Evolutionary conservation across 305 asterid species (phyloP), one percentile per base, ranked within the genome.

Genomic region (Fraxinus angustifolia): DNA sequence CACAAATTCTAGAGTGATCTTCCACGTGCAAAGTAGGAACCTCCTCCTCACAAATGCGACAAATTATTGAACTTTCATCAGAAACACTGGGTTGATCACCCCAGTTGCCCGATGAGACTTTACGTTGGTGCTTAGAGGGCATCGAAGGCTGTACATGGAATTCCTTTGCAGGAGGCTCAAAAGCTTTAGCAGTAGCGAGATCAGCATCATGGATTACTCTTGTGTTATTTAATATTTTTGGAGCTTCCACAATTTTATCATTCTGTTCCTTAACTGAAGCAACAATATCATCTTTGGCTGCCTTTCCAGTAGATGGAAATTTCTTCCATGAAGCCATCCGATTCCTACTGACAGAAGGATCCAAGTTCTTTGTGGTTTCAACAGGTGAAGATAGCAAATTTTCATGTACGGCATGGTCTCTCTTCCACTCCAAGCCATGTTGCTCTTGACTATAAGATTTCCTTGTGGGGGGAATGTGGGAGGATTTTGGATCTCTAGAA

Each of bases 11-110:
- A 50, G 99, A 96, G 89, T 96, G 99, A 80, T 94, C 98, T 89
- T 94, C 99, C 82, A 96, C 98, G 53, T 92, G 97, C 90, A 89
- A 91, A 82, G 99, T 96, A 67, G 97, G 97, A 86, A 96, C 96
- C 89, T 93, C 98, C 83, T 96, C 99, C 89, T 96, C 99, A 87
- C 99, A 96, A 81, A 96, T 96, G 80, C 99, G 98, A 82, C 99
- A 96, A 80, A 96, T 96, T 82, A 96, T 96, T 71, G 99, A 96
- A 86, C 95, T 91, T 60, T 93, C 99, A 45, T 96, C 97, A 77
- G 91, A 87, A 72, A 82, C 73, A 84, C 89, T 89, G 23, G 97
- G 96, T 84, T 91, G 98, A 89, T 94, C 99, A 76, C 97, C 97
- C 98, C 99, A 91, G 82, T 95, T 89, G 73, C 99, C 98, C 98